Conservation (phyloP, 2,329 filamentous ascomycete species). For the Aureobasidium leucospermi region DNA sequence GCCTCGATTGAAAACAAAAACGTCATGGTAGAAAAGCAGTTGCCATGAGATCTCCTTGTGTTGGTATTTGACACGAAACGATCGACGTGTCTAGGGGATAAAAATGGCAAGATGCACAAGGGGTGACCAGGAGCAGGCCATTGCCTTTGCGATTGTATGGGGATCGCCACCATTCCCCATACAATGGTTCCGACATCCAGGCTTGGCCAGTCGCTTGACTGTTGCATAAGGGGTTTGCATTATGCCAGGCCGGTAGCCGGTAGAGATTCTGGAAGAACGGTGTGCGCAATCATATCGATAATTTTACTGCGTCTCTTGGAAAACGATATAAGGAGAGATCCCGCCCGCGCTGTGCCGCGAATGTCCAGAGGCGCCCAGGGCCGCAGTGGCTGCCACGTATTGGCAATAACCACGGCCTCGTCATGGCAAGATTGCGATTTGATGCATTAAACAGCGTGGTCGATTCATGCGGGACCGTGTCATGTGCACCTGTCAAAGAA, state of each 20-base stretch:
- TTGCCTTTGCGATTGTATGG: neutral
- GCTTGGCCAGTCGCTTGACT: conserved; percentile 1
- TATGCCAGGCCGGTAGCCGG: conserved; percentile 1
- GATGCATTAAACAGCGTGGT: neutral
- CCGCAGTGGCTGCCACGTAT: conserved; percentile 1
- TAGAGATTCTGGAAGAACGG: conserved; percentile 10
- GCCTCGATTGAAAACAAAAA: neutral
- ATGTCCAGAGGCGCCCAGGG: neutral
- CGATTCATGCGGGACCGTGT: conserved; percentile 5
- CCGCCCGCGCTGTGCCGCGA: neutral
- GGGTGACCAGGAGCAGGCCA: conserved; percentile 10
- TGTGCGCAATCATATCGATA: conserved; percentile 3
- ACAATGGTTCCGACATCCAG: conserved; percentile 1
- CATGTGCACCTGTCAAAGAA: conserved; percentile 5
- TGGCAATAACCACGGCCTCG: conserved; percentile 7
- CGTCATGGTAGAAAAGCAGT: neutral
- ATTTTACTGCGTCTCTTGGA: neutral
- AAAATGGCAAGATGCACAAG: conserved; percentile 5
- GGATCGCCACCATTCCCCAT: neutral
- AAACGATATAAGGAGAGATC: neutral
- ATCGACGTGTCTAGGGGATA: conserved; percentile 5
- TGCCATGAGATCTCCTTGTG: neutral
- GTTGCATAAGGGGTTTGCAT: conserved; percentile 10
- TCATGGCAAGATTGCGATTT: conserved; percentile 4
- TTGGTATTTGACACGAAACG: conserved; percentile 3